Percentiles rank a stretch among this genome's conserved stretches.
Evolutionary conservation across 768 basidiomycete species (phyloP).

Genomic region (Mycena amicta): DNA sequence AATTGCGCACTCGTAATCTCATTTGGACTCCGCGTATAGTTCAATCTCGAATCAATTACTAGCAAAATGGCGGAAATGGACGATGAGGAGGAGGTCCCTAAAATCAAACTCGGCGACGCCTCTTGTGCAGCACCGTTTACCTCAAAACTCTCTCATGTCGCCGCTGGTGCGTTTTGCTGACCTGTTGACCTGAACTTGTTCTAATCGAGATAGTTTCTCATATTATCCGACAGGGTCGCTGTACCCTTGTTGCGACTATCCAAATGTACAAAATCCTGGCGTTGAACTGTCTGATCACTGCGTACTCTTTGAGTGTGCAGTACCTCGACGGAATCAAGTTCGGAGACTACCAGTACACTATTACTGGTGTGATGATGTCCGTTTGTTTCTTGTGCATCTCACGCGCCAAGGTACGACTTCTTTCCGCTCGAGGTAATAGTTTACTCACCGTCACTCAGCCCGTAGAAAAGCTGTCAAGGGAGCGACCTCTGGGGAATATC

Average conservation of each 20-base stretch:
- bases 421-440: neutral
- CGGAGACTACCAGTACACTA: slow-evolving; percentile 97
- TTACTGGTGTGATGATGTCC: slow-evolving; percentile 96
- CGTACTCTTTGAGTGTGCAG: slow-evolving; percentile 97
- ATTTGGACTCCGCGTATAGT: slow-evolving; percentile 46
- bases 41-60: slow-evolving; percentile 77
- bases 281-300: slow-evolving; percentile 95
- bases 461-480: slow-evolving; percentile 92
- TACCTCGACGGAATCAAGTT: slow-evolving; percentile 99
- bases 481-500: slow-evolving; percentile 92
- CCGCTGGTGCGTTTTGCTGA: slow-evolving; percentile 71
- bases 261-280: slow-evolving; percentile 99
- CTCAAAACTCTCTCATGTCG: slow-evolving; percentile 95
- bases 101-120: slow-evolving; percentile 99
- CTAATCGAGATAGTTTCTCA: slow-evolving; percentile 68
- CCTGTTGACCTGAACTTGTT: slow-evolving; percentile 2
- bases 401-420: slow-evolving; percentile 75
- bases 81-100: slow-evolving; percentile 91
- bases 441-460: slow-evolving; percentile 54
- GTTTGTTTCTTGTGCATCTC: slow-evolving; percentile 99
- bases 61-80: slow-evolving; percentile 91
- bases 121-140: slow-evolving; percentile 99
- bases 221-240: slow-evolving; percentile 97
- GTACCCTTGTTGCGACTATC: slow-evolving; percentile 96
- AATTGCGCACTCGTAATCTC: neutral